Base-by-base conservation (phyloP, 2,329 filamentous ascomycete species). In the Aspergillus viridinutans region DNA sequence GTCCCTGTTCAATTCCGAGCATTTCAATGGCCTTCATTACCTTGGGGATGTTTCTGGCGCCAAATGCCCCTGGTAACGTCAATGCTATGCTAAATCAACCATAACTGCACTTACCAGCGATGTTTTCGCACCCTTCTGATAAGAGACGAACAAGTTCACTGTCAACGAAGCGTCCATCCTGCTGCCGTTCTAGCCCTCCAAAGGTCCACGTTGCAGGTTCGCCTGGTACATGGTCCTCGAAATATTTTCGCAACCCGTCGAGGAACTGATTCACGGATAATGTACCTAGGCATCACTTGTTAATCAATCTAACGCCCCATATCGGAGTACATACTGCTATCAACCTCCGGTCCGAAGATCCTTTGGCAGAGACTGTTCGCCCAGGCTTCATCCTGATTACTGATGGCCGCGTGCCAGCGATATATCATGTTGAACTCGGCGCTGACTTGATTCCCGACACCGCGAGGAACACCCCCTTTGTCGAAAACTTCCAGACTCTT, bases 351-450 rank as follows among this genome's bases (percentile, higher is more conserved):
- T 12, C 54, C 54, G 14, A 53, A 52, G 21, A 57, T 32, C 3
- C 61, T 48, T 29, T 61, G 54, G 26, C 63, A 42, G 7, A 59
- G 54, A 3, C 12, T 65, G 50, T 74, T 68, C 1, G 74, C 74
- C 78, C 78, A 82, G 21, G 73, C 65, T 56, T 79, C 78, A 59
- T 82, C 79, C 17, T 69, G 67, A 28, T 66, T 57, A 3, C 75
- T 79, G 4, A 80, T 71, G 5, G 76, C 71, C 38, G 75, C 70
- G 58, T 82, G 80, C 75, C 79, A 82, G 4, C 80, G 74, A 61
- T 83, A 83, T 6, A 82, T 72, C 38, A 83, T 68, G 59, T 83
- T 82, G 66, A 83, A 83, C 60, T 83, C 81, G 28, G 77, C 75
- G 5, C 75, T 76, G 48, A 80, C 78, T 58, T 81, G 80, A 60